phyloP scores from a whole-genome alignment of 2,329 filamentous ascomycete species.

The Botrytis aclada region DNA sequence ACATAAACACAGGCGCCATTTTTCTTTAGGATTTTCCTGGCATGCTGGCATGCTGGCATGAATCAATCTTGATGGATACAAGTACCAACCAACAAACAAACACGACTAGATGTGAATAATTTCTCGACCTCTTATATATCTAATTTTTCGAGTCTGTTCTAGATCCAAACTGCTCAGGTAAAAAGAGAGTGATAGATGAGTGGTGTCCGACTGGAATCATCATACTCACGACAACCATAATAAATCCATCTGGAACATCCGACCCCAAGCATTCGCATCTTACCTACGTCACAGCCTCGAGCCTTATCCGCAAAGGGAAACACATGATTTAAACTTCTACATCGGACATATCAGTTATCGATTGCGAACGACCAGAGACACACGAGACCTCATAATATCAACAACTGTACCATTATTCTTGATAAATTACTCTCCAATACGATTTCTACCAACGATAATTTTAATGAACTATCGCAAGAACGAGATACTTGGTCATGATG shows the following conservation, averaged over 20 bases:
- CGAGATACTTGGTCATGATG: slow-evolving; percentile 39
- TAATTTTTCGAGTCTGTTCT: neutral
- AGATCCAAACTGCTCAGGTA: neutral
- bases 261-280: neutral
- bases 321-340: slow-evolving; percentile 9
- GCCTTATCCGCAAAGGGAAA: slow-evolving; percentile 3
- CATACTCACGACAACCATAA: neutral
- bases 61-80: neutral
- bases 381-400: slow-evolving; percentile 7
- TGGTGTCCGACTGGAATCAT: neutral
- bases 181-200: neutral
- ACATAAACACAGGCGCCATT: neutral
- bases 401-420: neutral
- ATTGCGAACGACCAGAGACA: neutral
- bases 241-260: neutral
- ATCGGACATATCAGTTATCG: slow-evolving; percentile 1
- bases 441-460: neutral
- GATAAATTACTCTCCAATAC: neutral
- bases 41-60: neutral
- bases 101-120: too few species aligned
- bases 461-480: slow-evolving; percentile 1
- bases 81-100: neutral
- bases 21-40: neutral
- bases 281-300: slow-evolving; percentile 5
- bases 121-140: neutral